Base-by-base conservation (phyloP, 352 stramenopile species). In the Nothophytophthora sp. region DNA sequence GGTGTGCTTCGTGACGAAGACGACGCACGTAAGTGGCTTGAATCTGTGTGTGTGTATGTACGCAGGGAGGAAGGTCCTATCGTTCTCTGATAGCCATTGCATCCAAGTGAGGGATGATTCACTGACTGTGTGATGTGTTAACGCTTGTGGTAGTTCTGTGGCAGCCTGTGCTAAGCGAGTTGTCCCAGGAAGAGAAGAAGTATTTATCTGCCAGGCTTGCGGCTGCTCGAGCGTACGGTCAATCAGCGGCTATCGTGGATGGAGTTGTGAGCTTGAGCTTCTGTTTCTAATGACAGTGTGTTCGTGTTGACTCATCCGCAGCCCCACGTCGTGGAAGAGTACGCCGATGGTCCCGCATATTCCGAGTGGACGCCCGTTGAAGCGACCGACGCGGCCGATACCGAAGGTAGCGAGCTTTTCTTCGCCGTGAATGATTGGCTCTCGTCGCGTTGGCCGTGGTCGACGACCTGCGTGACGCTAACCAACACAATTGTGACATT, bases 91-190 rank as follows among this genome's bases (percentile, higher is more conserved):
- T n/a, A n/a, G n/a, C n/a, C n/a, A n/a, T n/a, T n/a, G n/a, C n/a
- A n/a, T n/a, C n/a, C 15, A 42, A 28, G 11, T 15, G 5, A 23
- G 33, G 35, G 22, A 25, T 50, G 25, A 60, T n/a, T 51, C 11
- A 8, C 16, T 34, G n/a, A 22, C 19, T 35, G 20, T 27, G 4
- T 41, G 24, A 39, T 45, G 18, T 32, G 28, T 32, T 48, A 11
- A n/a, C n/a, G n/a, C n/a, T 19, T 34, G 23, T 46, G 34, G 16
- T 43, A 87, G 81, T 72, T 35, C 48, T 87, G 38, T 92, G 81
- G 81, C 76, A 88, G 37, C 81, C 81, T 19, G 66, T 83, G 25
- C 19, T 92, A 23, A 92, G 78, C 37, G 78, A 92, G 43, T 55
- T 92, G 23, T 84, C 71, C 12, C 69, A 46, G 56, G 81, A 92